A percentile compares a stretch with the other conserved stretches of the same genome.
These are phyloP conservation scores for Phytophthora megakarya DNA, from an alignment of 352 stramenopile species.

Conservation along the genomic window DNA sequence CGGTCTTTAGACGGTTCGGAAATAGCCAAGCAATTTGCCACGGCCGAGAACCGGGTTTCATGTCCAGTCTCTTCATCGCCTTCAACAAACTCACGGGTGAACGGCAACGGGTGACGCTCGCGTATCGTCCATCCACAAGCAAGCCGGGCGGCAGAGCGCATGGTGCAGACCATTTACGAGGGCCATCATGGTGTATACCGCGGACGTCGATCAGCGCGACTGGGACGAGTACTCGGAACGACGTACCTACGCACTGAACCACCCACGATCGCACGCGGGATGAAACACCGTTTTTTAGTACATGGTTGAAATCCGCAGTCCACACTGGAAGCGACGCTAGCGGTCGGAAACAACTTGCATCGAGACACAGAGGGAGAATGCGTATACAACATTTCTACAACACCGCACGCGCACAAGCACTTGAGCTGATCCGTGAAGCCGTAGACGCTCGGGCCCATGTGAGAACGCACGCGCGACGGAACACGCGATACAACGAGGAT, in stretches of 20 bases:
- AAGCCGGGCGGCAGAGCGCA: neutral
- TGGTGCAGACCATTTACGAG: neutral
- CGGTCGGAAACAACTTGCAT: too few relatives aligned
- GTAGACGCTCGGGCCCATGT: too few relatives aligned
- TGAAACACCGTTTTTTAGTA: neutral
- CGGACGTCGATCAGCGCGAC: neutral
- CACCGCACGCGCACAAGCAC: too few relatives aligned
- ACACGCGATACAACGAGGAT: neutral
- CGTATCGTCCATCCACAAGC: neutral
- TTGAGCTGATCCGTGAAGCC: too few relatives aligned
- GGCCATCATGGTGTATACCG: neutral
- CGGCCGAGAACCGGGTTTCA: neutral
- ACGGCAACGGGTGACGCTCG: neutral
- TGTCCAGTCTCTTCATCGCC: neutral
- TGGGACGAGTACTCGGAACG: neutral
- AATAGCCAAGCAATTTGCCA: neutral
- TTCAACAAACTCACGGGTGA: neutral
- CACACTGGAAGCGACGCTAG: neutral
- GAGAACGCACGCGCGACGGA: too few relatives aligned
- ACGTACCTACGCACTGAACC: neutral
- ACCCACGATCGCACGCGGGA: neutral
- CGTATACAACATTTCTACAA: too few relatives aligned
- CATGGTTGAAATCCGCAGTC: neutral
- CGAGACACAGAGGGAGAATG: too few relatives aligned
- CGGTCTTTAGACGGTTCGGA: neutral